Conservation (phyloP, 495 filamentous ascomycete species). For the Hyaloscypha bicolor region DNA sequence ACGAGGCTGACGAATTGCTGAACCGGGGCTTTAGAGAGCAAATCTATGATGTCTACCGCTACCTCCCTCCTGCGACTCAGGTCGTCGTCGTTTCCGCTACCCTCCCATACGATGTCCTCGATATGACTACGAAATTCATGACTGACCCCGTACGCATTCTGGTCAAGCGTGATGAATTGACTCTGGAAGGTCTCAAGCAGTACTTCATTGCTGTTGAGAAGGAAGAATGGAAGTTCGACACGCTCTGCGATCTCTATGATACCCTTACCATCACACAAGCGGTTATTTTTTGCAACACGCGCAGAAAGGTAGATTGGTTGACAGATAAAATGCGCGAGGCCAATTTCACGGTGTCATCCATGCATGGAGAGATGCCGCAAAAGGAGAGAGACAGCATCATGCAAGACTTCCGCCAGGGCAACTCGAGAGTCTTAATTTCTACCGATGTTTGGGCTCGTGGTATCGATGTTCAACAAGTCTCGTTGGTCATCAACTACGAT, state of each 20-base stretch:
- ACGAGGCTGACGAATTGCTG: slow-evolving; percentile 90
- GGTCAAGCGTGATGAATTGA: slow-evolving; percentile 99
- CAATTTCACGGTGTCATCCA: slow-evolving; percentile 97
- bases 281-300: slow-evolving; percentile 99
- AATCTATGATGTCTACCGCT: slow-evolving; percentile 99
- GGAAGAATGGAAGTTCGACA: slow-evolving; percentile 99
- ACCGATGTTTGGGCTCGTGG: slow-evolving; percentile 97
- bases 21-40: slow-evolving; percentile 98
- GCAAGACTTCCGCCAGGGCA: slow-evolving; percentile 97
- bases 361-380: slow-evolving; percentile 99
- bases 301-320: slow-evolving; percentile 98
- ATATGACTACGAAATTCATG: slow-evolving; percentile 99
- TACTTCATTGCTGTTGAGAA: slow-evolving; percentile 99
- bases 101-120: slow-evolving; percentile 94
- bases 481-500: slow-evolving; percentile 99
- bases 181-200: slow-evolving; percentile 96
- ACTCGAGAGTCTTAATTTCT: slow-evolving; percentile 95
- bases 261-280: slow-evolving; percentile 98
- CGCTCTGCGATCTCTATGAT: slow-evolving; percentile 98
- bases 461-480: slow-evolving; percentile 99
- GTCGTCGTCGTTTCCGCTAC: slow-evolving; percentile 98
- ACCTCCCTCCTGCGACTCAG: slow-evolving; percentile 93
- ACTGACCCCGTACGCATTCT: slow-evolving; percentile 96
- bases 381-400: slow-evolving; percentile 97
- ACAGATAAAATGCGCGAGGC: slow-evolving; percentile 98